Conservation (phyloP, 2,329 filamentous ascomycete genomes). For the Curvularia eragrostidis region DNA sequence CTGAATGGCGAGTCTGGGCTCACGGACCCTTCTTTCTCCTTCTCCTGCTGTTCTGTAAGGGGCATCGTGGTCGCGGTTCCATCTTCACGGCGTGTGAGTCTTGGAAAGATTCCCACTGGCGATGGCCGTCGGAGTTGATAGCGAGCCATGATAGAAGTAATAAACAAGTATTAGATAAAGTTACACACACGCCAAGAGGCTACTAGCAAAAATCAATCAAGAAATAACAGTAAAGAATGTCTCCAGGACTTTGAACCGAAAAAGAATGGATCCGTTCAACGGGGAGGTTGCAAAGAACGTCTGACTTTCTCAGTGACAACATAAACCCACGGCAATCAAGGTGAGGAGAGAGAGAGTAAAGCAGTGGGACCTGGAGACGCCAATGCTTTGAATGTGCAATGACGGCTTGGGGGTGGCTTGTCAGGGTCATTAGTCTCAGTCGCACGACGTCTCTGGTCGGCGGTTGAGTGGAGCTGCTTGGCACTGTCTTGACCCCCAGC, state of each 20-base stretch:
- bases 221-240: slow-evolving; percentile 23
- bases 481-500: slow-evolving; percentile 15
- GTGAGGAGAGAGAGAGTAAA: slow-evolving; percentile 27
- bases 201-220: slow-evolving; percentile 10
- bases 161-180: slow-evolving; percentile 19
- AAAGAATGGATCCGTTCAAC: slow-evolving; percentile 42
- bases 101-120: slow-evolving; percentile 31
- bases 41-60: slow-evolving; percentile 7
- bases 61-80: slow-evolving; percentile 18
- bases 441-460: slow-evolving; percentile 35
- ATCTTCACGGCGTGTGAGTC: slow-evolving; percentile 30
- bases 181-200: slow-evolving; percentile 12
- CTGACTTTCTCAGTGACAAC: slow-evolving; percentile 21
- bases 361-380: slow-evolving; percentile 33
- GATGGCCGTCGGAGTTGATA: slow-evolving; percentile 39
- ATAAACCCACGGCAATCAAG: slow-evolving; percentile 23
- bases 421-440: slow-evolving; percentile 26
- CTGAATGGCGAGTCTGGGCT: slow-evolving; percentile 34
- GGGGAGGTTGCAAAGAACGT: slow-evolving; percentile 30
- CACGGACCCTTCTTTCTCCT: slow-evolving; percentile 25
- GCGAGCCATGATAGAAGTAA: slow-evolving; percentile 31
- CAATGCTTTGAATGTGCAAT: slow-evolving; percentile 40
- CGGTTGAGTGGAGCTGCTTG: slow-evolving; percentile 24
- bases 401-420: slow-evolving; percentile 27
- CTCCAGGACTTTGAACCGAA: slow-evolving; percentile 40